A percentile compares a stretch with the other conserved stretches of the same genome.
Conservation (phyloP, 345 rosid species). For the Acer yangbiense region DNA sequence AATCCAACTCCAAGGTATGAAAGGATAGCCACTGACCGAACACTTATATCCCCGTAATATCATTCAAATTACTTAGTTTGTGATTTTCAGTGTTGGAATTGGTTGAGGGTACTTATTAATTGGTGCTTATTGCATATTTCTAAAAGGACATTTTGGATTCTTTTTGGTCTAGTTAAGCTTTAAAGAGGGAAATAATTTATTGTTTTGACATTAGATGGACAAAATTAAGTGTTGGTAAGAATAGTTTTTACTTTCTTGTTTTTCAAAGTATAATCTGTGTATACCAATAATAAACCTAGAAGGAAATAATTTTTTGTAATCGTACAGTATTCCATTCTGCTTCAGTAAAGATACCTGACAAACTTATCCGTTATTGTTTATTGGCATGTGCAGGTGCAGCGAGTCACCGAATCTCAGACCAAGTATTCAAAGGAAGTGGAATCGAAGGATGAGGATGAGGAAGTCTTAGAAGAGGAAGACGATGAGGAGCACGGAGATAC, state of each 20-base stretch:
- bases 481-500: slow-evolving; percentile 68
- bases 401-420: slow-evolving; percentile 53
- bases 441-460: slow-evolving; percentile 56
- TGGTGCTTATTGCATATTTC: background rate
- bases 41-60: background rate
- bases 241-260: background rate
- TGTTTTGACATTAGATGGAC: background rate
- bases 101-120: background rate
- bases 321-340: background rate
- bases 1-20: slow-evolving; percentile 69
- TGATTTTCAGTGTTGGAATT: too few relatives aligned
- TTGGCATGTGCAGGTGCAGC: slow-evolving; percentile 43
- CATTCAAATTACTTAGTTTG: background rate
- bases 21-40: slow-evolving; percentile 6
- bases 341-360: too few relatives aligned
- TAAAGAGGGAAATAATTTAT: background rate
- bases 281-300: background rate
- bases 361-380: slow-evolving; percentile 2
- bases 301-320: background rate
- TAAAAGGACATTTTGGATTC: background rate
- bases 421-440: slow-evolving; percentile 43
- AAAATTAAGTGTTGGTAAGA: background rate
- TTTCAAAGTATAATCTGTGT: background rate
- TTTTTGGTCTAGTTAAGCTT: background rate
- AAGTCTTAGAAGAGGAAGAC: slow-evolving; percentile 58